Percentiles rank a stretch among this genome's conserved stretches.
Evolutionary conservation across 2,329 filamentous ascomycete species (phyloP).

Genomic region (Paramyrothecium sp.): DNA sequence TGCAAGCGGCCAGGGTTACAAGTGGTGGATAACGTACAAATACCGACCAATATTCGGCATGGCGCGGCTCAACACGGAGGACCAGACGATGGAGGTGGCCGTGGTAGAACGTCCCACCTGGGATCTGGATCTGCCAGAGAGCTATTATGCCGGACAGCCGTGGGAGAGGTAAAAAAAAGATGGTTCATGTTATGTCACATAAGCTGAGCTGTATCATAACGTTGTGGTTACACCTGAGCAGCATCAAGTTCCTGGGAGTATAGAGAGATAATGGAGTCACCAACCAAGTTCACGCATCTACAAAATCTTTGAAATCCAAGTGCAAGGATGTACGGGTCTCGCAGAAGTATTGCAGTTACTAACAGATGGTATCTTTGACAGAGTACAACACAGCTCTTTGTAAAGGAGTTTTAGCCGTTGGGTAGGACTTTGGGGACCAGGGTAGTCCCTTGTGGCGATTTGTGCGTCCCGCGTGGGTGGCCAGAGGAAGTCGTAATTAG

Average conservation of each 20-base stretch:
- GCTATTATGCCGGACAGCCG: conserved; percentile 62
- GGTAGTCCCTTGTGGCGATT: too few relatives aligned
- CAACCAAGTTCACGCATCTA: background rate
- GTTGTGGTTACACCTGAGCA: too few relatives aligned
- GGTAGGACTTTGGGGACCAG: too few relatives aligned
- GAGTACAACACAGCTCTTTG: too few relatives aligned
- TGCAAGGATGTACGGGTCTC: too few relatives aligned
- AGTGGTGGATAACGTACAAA: conserved; percentile 83
- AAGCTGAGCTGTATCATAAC: too few relatives aligned
- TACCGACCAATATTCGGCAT: conserved; percentile 89
- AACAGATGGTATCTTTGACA: too few relatives aligned
- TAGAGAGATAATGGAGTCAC: background rate
- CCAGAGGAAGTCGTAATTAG: too few relatives aligned
- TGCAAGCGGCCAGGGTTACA: conserved; percentile 27
- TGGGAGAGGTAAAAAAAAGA: conserved; percentile 36
- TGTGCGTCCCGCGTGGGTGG: too few relatives aligned
- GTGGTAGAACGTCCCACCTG: conserved; percentile 84
- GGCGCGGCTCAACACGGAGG: conserved; percentile 42
- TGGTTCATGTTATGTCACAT: background rate
- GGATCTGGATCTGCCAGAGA: conserved; percentile 74
- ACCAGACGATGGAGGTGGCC: conserved; percentile 69
- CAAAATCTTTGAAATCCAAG: too few relatives aligned
- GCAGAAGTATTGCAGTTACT: too few relatives aligned
- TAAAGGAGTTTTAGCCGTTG: too few relatives aligned
- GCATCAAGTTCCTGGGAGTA: background rate